Evolutionary conservation across 176 grass and related monocot genomes (phyloP), one percentile per base, ranked within the genome.

Genomic region (Coix lacrymajobi): DNA sequence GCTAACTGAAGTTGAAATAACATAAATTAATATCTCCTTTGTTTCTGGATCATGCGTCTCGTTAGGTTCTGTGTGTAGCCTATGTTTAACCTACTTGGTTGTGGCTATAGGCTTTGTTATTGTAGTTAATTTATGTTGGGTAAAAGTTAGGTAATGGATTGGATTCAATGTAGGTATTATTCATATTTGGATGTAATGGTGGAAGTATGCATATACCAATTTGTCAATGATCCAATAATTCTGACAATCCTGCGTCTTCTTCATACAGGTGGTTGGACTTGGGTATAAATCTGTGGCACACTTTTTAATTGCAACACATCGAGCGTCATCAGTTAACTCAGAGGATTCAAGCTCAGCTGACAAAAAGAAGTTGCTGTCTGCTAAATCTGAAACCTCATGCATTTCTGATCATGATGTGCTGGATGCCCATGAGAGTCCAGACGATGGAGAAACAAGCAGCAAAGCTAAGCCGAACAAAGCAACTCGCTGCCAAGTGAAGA

Each of bases 231-330:
- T 68, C 36, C 8, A 25, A 58, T 4, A 6, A 12, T 14, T 63
- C 66, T 86, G 78, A n/a, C 57, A 72, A 46, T 45, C 38, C 8
- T 0, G 3, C 14, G 0, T 60, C 17, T 48, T 62, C 17, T 32
- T 32, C 6, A 20, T 87, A 60, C 84, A 99, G 96, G 83, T 83
- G 66, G 48, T 81, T 30, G 81, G 71, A 3, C 82, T 96, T 64
- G 96, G 93, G 44, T 95, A 90, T 79, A 96, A 96, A 74, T 99
- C 93, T 44, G 96, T 96, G 37, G 96, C 93, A 20, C 96, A 99
- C 85, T 99, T 89, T 81, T 79, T 99, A 38, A 90, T 99, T 11
- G 87, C 84, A 89, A 96, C 93, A 58, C 83, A 80, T 9, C 79
- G 69, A 15, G 44, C 77, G n/a, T 75, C 81, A 64, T 62, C 66